These are phyloP conservation scores for Skeletonema grethae DNA, from an alignment of 108 stramenopile genomes.

Conservation along the genomic window DNA sequence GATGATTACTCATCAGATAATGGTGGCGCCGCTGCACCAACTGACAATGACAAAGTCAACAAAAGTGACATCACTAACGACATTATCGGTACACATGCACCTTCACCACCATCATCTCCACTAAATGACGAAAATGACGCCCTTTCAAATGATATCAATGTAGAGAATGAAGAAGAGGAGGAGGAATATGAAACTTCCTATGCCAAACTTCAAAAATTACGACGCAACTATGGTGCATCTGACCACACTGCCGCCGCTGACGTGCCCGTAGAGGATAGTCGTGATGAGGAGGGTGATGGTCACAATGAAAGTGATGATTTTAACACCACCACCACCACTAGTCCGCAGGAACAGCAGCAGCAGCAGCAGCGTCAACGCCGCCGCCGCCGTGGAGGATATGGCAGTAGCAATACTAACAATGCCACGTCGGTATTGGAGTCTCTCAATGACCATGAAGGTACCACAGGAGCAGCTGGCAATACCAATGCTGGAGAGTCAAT, in stretches of 20 bases:
- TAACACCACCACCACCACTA: not conserved
- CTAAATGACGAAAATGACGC: not conserved
- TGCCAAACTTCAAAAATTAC: conserved; percentile 11
- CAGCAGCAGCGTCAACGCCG: conserved; percentile 2
- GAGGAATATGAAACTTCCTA: conserved; percentile 16
- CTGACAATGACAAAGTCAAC: not conserved
- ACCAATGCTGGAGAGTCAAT: not conserved
- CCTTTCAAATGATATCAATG: not conserved
- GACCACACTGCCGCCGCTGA: not conserved
- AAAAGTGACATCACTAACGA: not conserved
- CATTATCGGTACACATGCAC: not conserved
- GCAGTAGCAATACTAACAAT: conserved; percentile 1
- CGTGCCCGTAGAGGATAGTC: not conserved
- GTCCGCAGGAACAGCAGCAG: not conserved
- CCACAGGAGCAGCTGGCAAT: not conserved
- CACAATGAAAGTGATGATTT: not conserved
- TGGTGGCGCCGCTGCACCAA: not conserved
- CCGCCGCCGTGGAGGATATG: conserved; percentile 12
- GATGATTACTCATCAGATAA: not conserved
- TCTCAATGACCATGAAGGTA: conserved; percentile 3
- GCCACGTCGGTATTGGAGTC: conserved; percentile 9
- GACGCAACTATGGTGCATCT: not conserved
- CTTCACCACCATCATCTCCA: not conserved
- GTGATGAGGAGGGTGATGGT: not conserved
- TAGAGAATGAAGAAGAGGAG: conserved; percentile 5